Base-by-base conservation (phyloP, 192 early-diverging fungal genomes). In the Dissophora globulifera region DNA sequence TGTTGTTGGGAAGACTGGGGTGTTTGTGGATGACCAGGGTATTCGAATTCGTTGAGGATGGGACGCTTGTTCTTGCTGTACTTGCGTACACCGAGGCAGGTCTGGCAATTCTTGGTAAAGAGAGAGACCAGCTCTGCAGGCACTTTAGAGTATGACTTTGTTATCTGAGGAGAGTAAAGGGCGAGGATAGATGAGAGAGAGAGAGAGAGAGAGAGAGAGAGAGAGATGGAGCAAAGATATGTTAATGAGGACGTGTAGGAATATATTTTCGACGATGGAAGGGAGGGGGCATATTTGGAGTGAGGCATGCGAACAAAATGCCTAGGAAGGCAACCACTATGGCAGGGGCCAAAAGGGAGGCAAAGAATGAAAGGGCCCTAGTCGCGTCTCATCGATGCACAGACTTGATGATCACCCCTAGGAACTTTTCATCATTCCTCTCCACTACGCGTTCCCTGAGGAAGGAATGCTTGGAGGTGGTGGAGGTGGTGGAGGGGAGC, bases 101-200 rank as follows among this genome's bases (percentile, higher is more conserved):
- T 76, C 51, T 76, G 72, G 23, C 72, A 76, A 43, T 76, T 76
- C 63, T 76, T 76, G 30, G 72, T 76, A 61, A 76, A 76, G 49
- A 76, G 72, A 13, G 63, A 76, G 33, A 76, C 72, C 16, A 76
- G 45, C 27, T 76, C 72, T 54, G 72, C 72, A 7, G 63, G 72
- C 16, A 76, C 72, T 26, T 76, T 76, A 4, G 72, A 76, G 52
- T 76, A 76, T 43, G 72, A 76, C 40, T 76, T 76, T 11, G 72
- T 76, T 50, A 76, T 76, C 72, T 76, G 59, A 32, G 23, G 12
- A 3, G n/a, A n/a, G 33, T 10, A 16, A 62, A 12, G 25, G 20
- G 32, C 10, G 16, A 43, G 30, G 26, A 23, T 38, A 19, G n/a
- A 49, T 26, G 42, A 46, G 26, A 38, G 12, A 3, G n/a, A n/a